Evolutionary conservation across 345 rosid genomes (phyloP), one percentile per base, ranked within the genome.

Genomic region (Euphorbia lathyris): DNA sequence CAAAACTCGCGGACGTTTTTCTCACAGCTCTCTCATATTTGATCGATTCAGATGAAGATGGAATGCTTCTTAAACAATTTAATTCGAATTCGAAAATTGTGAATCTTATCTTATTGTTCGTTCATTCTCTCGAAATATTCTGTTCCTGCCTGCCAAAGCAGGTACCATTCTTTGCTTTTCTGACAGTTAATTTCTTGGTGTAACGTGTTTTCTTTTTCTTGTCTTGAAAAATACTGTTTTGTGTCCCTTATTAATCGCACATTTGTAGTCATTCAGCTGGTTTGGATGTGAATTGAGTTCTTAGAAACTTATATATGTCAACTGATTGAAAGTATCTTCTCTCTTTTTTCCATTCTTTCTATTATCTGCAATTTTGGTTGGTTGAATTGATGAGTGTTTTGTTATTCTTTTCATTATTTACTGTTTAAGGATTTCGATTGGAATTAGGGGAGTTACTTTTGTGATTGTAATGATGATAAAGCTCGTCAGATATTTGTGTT

Each of bases 131-230:
- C 27, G 23, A n/a, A n/a, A n/a, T n/a, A n/a, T n/a, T n/a, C n/a
- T n/a, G 19, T 4, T n/a, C n/a, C 9, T 29, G 58, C 27, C 4
- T 59, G 19, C 50, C n/a, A 22, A 32, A 34, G 4, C 70, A 67
- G 70, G 70, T 67, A 67, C 52, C 22, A 23, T 51, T 34, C 58
- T 53, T 67, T 64, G 67, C 67, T 45, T 64, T 16, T 11, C 47
- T 43, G 43, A 22, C 23, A 14, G 1, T 2, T 8, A 3, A 22
- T 63, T 45, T 26, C 50, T 65, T n/a, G n/a, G n/a, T n/a, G n/a
- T n/a, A n/a, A n/a, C n/a, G n/a, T 13, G 29, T 43, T 42, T 27
- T 63, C 53, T 42, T 42, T 23, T 11, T 25, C 34, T 42, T 14
- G 50, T 63, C 47, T 63, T 16, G 5, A n/a, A 22, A 62, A 56